Base-by-base conservation (phyloP, 495 filamentous ascomycete species). In the Tetracladium setigerum region DNA sequence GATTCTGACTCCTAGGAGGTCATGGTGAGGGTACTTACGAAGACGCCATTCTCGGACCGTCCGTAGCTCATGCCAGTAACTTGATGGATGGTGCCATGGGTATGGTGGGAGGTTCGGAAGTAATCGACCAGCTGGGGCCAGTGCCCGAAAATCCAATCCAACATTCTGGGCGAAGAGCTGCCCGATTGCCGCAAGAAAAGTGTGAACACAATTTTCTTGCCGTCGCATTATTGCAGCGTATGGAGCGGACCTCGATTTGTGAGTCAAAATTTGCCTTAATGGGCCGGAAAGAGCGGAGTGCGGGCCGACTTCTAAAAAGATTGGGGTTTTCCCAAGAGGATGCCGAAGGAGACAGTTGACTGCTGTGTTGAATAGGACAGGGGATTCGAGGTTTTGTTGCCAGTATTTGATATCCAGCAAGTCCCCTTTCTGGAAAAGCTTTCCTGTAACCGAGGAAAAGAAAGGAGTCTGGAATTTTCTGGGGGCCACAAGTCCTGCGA, bases 231-330 rank as follows among this genome's bases (percentile, higher is more conserved):
- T 5, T 10, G 39, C 6, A 10, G 18, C 14, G 9, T 60, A 47
- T 37, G 67, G 55, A 40, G 42, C 22, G 9, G n/a, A 9, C 13
- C 34, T 14, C 11, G 10, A 15, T 12, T 37, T 16, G 4, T 12
- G 59, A 48, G n/a, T n/a, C n/a, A 46, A 38, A 6, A 73, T 78
- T 44, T 83, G 72, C 50, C 72, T 73, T 18, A 83, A 55, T 2
- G 82, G 80, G 0, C 76, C 77, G 40, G 76, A 67, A 0, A 89
- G 65, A 0, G 82, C 77, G 7, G 70, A 62, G 49, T 87, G 83
- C 15, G 84, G 81, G 0, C 84, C 83, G 17, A 85, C 63, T 51
- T 86, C 82, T 14, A 86, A 43, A 5, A 83, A 55, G 0, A 65
- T 54, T 27, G 22, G 7, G 22, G 22, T 7, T 3, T 27, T 7